A percentile compares a stretch with the other conserved stretches of the same genome.
Evolutionary conservation across 1,139 yeast genomes (phyloP).

Genomic region (Taphrina wiesneri): DNA sequence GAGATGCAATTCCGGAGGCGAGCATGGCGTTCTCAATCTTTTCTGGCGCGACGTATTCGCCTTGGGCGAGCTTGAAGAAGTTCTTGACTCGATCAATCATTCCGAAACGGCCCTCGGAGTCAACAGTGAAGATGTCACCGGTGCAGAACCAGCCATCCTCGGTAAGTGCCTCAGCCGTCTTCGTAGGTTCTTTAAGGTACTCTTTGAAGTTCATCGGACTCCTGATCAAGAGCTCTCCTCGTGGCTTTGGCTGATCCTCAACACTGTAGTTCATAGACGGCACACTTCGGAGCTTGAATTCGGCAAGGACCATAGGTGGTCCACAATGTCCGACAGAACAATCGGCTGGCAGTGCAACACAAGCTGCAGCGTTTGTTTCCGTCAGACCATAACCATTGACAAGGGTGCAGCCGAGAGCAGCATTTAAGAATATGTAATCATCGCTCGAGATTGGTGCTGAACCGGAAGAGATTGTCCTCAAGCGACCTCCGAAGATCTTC

Average conservation of each 20-base stretch:
- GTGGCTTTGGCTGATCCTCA: conserved; percentile 53
- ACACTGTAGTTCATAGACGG: conserved; percentile 67
- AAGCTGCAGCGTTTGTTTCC: conserved; percentile 68
- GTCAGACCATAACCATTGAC: conserved; percentile 78
- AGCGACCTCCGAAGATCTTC: conserved; percentile 56
- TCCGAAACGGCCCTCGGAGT: conserved; percentile 56
- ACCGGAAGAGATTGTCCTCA: conserved; percentile 58
- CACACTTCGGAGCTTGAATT: conserved; percentile 62
- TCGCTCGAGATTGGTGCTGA: conserved; percentile 72
- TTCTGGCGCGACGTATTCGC: conserved; percentile 80
- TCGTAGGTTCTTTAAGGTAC: conserved; percentile 61
- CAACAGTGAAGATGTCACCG: conserved; percentile 69
- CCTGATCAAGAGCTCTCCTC: conserved; percentile 64
- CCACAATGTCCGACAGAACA: conserved; percentile 63
- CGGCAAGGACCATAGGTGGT: conserved; percentile 55
- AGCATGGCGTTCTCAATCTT: conserved; percentile 67
- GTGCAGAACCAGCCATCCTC: conserved; percentile 74
- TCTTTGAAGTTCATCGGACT: conserved; percentile 66
- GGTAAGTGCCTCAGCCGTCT: conserved; percentile 57
- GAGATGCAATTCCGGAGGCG: conserved; percentile 57
- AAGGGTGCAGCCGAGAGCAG: conserved; percentile 61
- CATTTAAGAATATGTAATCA: conserved; percentile 61
- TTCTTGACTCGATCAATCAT: conserved; percentile 77
- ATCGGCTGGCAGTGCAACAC: conserved; percentile 53
- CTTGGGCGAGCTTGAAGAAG: conserved; percentile 73